Conservation (phyloP, 139 green algal genomes). For the Auxenochlorella pyrenoidosa region DNA sequence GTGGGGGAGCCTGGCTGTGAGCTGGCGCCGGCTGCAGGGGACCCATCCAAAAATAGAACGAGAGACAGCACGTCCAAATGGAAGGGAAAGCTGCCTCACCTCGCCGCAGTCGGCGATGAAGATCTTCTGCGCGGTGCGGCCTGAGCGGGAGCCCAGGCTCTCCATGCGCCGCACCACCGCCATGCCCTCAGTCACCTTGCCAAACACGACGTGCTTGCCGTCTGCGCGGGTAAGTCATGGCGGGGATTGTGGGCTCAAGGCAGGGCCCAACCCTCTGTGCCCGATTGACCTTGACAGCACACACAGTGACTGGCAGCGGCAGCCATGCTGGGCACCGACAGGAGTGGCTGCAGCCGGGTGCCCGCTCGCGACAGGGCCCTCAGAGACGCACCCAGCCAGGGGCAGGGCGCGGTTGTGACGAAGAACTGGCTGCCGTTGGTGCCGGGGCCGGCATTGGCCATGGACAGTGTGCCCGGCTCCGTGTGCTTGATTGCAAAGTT, state of each 20-base stretch:
- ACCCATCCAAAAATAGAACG: too few species aligned
- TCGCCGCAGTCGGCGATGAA: conserved; percentile 67
- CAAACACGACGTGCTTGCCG: conserved; percentile 97
- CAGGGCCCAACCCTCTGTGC: too few species aligned
- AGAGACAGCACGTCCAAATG: too few species aligned
- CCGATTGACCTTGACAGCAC: too few species aligned
- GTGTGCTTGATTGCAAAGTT: conserved; percentile 66
- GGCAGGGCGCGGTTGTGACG: conserved; percentile 45
- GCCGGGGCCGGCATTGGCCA: conserved; percentile 73
- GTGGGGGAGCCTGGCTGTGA: not conserved
- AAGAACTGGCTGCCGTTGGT: conserved; percentile 85
- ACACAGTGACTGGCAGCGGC: not conserved
- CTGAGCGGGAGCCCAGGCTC: conserved; percentile 64
- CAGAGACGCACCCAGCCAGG: conserved; percentile 66
- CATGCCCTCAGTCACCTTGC: conserved; percentile 87
- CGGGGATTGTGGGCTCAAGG: too few species aligned
- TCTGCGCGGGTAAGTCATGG: too few species aligned
- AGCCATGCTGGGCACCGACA: not conserved
- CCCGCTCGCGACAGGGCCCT: too few species aligned
- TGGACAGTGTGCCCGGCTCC: conserved; percentile 42
- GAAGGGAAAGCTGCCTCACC: conserved; percentile 56
- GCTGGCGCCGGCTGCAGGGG: too few species aligned
- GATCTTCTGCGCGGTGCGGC: conserved; percentile 57
- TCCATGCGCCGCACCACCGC: conserved; percentile 80
- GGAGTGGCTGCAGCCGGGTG: not conserved